Evolutionary conservation across 441 rosid genomes (phyloP), one percentile per base, ranked within the genome.

Genomic region (Hypseocharis bilobata): DNA sequence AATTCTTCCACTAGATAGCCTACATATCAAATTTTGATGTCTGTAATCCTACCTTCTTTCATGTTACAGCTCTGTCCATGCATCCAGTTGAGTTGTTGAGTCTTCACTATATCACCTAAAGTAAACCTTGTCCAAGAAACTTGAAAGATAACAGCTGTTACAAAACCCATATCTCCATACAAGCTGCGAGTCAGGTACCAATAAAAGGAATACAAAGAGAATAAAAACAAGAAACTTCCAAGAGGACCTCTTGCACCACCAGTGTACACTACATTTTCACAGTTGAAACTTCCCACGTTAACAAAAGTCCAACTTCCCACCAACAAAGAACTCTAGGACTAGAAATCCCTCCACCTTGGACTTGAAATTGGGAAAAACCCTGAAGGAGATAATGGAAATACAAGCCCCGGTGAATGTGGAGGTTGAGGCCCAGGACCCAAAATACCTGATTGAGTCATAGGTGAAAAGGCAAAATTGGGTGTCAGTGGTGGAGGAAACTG

Each of bases 291-390:
- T 65, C 68, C 63, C 34, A 65, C 66, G 57, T 47, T 28, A 68
- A 63, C 63, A n/a, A 66, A 60, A 68, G 60, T 22, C 26, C 60
- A 69, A 28, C 68, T 60, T 75, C 74, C 74, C 64, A 36, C 61
- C 76, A 40, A 64, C 62, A 64, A 51, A 44, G 23, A 60, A 70
- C 22, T 25, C 76, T 60, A 56, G 69, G 57, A 69, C 76, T 79
- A 86, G 71, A 77, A 84, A 63, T 76, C 80, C 66, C 87, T 81
- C 97, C 97, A 88, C 80, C 87, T 86, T 68, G 98, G 98, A 78
- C 95, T 87, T 55, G 84, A 72, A 29, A 79, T 60, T 10, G 96
- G 84, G 58, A 84, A 91, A 67, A 83, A 83, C 36, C 88, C 85
- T 56, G 87, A 73, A 47, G 91, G 89, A 47, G 89, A 86, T 25